A percentile compares a stretch with the other conserved stretches of the same genome.
Conservation (phyloP, 306 rosid species). For the Trifolium dubium region DNA sequence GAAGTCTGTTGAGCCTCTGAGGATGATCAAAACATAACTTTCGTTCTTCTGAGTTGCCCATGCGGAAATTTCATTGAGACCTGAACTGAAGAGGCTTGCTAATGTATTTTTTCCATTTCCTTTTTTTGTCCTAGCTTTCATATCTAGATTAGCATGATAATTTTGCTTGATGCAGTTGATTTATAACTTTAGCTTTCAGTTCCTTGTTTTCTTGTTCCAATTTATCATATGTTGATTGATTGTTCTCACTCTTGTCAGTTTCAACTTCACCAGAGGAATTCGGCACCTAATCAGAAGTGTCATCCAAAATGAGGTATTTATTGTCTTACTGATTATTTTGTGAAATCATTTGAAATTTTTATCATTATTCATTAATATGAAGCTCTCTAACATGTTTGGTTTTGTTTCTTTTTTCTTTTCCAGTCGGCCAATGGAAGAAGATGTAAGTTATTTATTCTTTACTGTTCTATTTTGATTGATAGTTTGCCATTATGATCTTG, state of each 20-base stretch:
- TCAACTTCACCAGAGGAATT: conserved; percentile 7
- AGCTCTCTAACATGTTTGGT: neutral
- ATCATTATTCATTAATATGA: neutral
- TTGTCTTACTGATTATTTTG: neutral
- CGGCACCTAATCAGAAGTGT: neutral
- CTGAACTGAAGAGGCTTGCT: conserved; percentile 61
- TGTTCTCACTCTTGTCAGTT: conserved; percentile 1
- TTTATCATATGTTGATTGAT: neutral
- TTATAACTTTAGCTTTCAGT: neutral
- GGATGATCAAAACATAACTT: conserved; percentile 49
- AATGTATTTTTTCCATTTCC: neutral
- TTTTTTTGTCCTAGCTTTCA: neutral
- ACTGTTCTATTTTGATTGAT: neutral
- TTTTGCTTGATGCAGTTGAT: neutral
- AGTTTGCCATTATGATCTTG: neutral
- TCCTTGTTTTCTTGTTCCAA: neutral
- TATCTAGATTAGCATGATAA: neutral
- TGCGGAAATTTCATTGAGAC: conserved; percentile 61
- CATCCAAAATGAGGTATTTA: conserved; percentile 46
- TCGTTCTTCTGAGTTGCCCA: conserved; percentile 52
- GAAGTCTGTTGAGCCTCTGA: conserved; percentile 31
- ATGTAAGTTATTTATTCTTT: conserved; percentile 60
- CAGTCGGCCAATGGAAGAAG: conserved; percentile 88
- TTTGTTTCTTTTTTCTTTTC: conserved; percentile 8
- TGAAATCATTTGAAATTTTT: neutral